Conservation (phyloP, 2,329 filamentous ascomycete genomes). For the Gaeumannomyces sp. region DNA sequence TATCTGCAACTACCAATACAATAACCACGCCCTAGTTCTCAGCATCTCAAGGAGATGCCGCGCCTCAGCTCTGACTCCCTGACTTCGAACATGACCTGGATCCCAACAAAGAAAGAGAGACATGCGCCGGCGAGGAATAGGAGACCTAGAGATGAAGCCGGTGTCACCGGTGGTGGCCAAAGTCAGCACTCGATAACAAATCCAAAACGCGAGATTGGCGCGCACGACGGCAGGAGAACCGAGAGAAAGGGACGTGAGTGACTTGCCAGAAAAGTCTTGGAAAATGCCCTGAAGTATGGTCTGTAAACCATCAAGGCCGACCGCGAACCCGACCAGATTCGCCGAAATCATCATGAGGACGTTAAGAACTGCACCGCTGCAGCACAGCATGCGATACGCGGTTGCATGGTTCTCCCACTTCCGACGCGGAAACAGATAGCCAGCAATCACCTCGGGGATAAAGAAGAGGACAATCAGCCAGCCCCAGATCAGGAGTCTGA, state of each 20-base stretch:
- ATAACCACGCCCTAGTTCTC: conserved; percentile 6
- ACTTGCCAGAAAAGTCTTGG: conserved; percentile 61
- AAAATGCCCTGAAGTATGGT: conserved; percentile 71
- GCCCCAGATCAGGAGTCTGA: conserved; percentile 87
- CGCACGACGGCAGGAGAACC: not conserved
- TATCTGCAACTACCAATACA: not conserved
- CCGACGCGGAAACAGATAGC: conserved; percentile 63
- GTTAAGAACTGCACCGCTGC: conserved; percentile 73
- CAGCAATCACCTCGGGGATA: conserved; percentile 74
- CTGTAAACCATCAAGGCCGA: conserved; percentile 82
- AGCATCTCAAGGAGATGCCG: conserved; percentile 77
- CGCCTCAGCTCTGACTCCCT: conserved; percentile 75
- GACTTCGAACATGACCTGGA: conserved; percentile 96
- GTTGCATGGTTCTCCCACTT: conserved; percentile 66
- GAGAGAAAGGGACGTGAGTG: conserved; percentile 5
- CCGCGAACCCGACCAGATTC: conserved; percentile 90
- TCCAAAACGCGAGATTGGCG: not conserved
- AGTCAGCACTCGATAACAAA: conserved; percentile 18
- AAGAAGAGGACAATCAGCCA: conserved; percentile 96
- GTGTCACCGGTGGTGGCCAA: not conserved
- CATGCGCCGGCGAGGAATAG: conserved; percentile 68
- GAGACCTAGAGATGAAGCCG: conserved; percentile 43
- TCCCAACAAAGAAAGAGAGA: conserved; percentile 70
- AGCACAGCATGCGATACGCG: conserved; percentile 73
- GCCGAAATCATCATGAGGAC: conserved; percentile 93